These are phyloP conservation scores for Gossypium stocksii DNA, from an alignment of 345 rosid species.

Conservation along the genomic window DNA sequence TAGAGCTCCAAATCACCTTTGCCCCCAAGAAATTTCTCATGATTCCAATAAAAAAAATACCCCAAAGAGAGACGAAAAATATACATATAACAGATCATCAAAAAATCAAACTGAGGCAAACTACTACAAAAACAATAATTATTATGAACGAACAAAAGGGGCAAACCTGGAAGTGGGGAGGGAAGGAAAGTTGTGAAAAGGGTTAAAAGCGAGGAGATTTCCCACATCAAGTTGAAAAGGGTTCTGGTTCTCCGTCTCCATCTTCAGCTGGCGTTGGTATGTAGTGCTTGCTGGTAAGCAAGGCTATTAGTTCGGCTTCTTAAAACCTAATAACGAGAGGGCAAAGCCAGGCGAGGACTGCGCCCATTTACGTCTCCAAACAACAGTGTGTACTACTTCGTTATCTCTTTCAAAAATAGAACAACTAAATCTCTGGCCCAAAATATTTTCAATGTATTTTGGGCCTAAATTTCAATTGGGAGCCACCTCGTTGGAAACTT, in stretches of 20 bases:
- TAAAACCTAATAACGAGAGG: background rate
- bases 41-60: background rate
- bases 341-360: background rate
- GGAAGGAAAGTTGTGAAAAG: slow-evolving; percentile 34
- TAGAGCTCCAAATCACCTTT: too few species aligned
- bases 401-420: too few species aligned
- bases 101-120: background rate
- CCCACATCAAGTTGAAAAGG: slow-evolving; percentile 58
- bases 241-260: slow-evolving; percentile 32
- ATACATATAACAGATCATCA: background rate
- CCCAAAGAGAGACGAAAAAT: too few species aligned
- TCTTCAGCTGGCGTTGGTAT: background rate
- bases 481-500: background rate
- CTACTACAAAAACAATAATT: background rate
- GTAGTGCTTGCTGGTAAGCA: background rate
- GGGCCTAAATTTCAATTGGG: background rate
- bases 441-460: background rate
- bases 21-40: background rate
- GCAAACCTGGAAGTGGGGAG: background rate
- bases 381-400: background rate
- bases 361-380: background rate
- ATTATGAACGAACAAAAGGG: background rate
- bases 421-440: background rate
- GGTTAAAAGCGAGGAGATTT: slow-evolving; percentile 61
- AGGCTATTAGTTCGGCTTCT: background rate